Conservation (phyloP, 1,284 basidiomycete genomes). For the Boletus mariae region DNA sequence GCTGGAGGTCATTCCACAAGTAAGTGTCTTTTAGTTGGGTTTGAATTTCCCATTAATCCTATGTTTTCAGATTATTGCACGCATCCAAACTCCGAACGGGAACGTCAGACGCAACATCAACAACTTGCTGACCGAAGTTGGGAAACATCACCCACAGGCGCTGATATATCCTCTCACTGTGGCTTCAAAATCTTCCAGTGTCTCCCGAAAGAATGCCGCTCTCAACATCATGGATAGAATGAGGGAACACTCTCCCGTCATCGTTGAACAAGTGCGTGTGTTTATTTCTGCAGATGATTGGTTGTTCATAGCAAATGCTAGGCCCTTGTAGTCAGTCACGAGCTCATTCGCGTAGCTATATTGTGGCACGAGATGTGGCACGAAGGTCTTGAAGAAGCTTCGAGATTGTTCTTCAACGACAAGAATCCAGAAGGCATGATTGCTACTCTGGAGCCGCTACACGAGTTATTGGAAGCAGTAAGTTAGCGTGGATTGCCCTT, state of each 20-base stretch:
- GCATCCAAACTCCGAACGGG: slow-evolving; percentile 91
- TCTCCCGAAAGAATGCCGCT: slow-evolving; percentile 81
- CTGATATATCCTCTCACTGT: slow-evolving; percentile 98
- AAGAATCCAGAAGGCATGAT: slow-evolving; percentile 99
- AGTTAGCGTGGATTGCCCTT: slow-evolving; percentile 28
- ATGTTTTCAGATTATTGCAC: slow-evolving; percentile 82
- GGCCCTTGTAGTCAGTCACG: slow-evolving; percentile 89
- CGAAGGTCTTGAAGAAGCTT: slow-evolving; percentile 97
- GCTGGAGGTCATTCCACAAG: slow-evolving; percentile 98
- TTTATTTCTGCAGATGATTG: neutral
- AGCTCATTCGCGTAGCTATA: slow-evolving; percentile 96
- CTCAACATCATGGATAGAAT: slow-evolving; percentile 90
- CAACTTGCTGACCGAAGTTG: slow-evolving; percentile 87
- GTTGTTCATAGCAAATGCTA: slow-evolving; percentile 30
- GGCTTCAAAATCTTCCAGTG: slow-evolving; percentile 93
- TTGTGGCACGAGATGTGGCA: slow-evolving; percentile 99
- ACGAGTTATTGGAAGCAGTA: slow-evolving; percentile 89
- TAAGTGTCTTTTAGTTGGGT: slow-evolving; percentile 31
- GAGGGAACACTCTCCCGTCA: slow-evolving; percentile 84
- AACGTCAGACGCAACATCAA: slow-evolving; percentile 91
- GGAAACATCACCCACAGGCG: slow-evolving; percentile 96
- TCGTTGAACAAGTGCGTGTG: slow-evolving; percentile 79
- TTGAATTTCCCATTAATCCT: neutral
- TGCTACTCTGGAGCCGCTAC: slow-evolving; percentile 87
- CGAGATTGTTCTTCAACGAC: slow-evolving; percentile 95